Evolutionary conservation across 306 rosid genomes (phyloP).

Genomic region (Adenanthera pavonina): DNA sequence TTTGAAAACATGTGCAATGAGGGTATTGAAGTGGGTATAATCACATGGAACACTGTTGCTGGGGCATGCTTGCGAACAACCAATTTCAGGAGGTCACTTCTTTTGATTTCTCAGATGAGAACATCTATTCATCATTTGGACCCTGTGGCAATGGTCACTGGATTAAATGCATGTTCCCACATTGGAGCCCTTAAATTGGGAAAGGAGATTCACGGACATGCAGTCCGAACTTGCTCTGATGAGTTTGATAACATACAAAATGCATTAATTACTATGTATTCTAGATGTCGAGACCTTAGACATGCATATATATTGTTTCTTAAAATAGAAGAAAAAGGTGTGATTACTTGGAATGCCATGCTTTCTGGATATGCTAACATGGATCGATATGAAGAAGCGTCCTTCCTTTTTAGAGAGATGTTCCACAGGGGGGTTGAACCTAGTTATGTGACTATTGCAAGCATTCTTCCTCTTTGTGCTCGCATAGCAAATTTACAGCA

Average conservation of each 20-base stretch:
- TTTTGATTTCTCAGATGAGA: conserved; percentile 78
- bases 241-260: conserved; percentile 59
- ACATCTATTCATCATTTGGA: conserved; percentile 55
- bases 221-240: conserved; percentile 55
- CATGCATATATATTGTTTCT: conserved; percentile 68
- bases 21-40: conserved; percentile 53
- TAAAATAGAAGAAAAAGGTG: conserved; percentile 53
- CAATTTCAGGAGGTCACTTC: conserved; percentile 56
- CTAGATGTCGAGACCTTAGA: conserved; percentile 74
- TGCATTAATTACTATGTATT: conserved; percentile 89
- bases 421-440: conserved; percentile 65
- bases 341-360: conserved; percentile 84
- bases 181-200: conserved; percentile 72
- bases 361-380: conserved; percentile 73
- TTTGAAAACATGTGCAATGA: conserved; percentile 61
- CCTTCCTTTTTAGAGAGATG: conserved; percentile 79
- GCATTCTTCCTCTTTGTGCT: conserved; percentile 91
- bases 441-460: conserved; percentile 75
- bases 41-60: conserved; percentile 80
- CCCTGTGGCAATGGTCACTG: conserved; percentile 64
- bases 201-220: conserved; percentile 81
- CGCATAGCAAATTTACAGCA: conserved; percentile 85
- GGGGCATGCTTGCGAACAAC: conserved; percentile 71
- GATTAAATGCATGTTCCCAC: conserved; percentile 82
- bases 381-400: conserved; percentile 75